Conservation (phyloP, 1,139 yeast genomes). For the Ashbya aceris region DNA sequence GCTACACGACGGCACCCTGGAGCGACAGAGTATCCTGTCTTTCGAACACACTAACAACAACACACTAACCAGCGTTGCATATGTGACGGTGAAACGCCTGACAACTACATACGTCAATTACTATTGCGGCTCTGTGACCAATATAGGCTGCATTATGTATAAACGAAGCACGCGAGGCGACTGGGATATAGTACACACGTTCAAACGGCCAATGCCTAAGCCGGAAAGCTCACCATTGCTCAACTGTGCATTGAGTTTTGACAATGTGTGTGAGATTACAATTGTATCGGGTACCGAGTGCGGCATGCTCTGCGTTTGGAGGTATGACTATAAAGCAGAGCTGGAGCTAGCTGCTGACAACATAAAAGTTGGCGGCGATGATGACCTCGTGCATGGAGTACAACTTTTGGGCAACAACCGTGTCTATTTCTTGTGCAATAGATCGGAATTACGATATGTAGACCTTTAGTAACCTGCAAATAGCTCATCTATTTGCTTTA, state of each 20-base stretch:
- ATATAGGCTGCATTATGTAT: constrained; percentile 17
- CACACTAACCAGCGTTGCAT: constrained; percentile 12
- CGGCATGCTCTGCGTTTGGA: constrained; percentile 16
- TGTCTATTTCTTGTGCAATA: constrained; percentile 1
- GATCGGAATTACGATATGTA: not conserved
- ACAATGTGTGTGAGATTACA: constrained; percentile 5
- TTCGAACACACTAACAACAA: not conserved
- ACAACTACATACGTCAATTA: constrained; percentile 9
- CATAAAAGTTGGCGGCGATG: constrained; percentile 4
- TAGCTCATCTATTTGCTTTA: constrained; percentile 30
- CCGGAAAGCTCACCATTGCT: constrained; percentile 11
- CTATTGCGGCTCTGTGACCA: constrained; percentile 13
- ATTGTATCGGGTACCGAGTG: constrained; percentile 17
- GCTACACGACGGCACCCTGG: not conserved
- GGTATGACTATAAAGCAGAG: constrained; percentile 11
- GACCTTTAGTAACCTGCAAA: constrained; percentile 24
- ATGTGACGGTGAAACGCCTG: constrained; percentile 12
- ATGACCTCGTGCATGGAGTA: constrained; percentile 9
- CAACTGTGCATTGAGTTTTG: constrained; percentile 12
- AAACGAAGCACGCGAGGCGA: constrained; percentile 15
- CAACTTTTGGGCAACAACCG: constrained; percentile 4
- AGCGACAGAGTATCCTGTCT: constrained; percentile 1
- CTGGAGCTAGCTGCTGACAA: constrained; percentile 4
- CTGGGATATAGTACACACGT: constrained; percentile 15
- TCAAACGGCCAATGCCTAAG: constrained; percentile 4